A percentile compares a stretch with the other conserved stretches of the same genome.
phyloP scores from a whole-genome alignment of 495 filamentous ascomycete genomes.

The Tuber microsphaerosporum region DNA sequence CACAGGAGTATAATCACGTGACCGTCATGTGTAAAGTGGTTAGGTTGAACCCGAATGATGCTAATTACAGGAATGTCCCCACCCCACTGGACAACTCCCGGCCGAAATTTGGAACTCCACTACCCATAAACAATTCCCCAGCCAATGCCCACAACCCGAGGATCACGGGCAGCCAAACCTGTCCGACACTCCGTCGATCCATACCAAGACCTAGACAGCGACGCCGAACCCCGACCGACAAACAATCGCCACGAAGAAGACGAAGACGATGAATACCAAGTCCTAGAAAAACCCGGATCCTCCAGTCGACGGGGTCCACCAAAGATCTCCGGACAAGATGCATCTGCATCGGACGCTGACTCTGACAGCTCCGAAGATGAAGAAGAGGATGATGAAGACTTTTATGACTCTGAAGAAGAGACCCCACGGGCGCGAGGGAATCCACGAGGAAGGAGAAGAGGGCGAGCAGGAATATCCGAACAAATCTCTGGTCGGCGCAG shows the following conservation, averaged over 20 bases:
- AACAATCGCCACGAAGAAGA: slow-evolving; percentile 3
- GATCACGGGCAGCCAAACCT: slow-evolving; percentile 25
- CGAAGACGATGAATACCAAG: slow-evolving; percentile 25
- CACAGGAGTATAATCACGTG: neutral
- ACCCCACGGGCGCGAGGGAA: neutral
- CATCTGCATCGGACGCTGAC: neutral
- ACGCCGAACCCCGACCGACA: slow-evolving; percentile 4
- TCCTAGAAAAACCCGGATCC: slow-evolving; percentile 1
- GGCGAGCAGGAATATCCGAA: neutral
- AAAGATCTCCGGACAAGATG: neutral
- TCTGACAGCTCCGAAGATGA: slow-evolving; percentile 4
- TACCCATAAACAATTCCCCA: neutral
- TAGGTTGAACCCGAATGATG: neutral
- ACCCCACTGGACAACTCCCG: neutral
- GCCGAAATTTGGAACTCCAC: neutral
- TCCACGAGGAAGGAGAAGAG: neutral
- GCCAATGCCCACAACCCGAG: neutral
- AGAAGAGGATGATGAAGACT: slow-evolving; percentile 11
- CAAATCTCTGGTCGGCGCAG: neutral
- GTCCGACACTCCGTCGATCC: slow-evolving; percentile 34
- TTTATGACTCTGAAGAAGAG: neutral
- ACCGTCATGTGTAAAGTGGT: neutral
- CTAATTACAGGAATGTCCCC: neutral
- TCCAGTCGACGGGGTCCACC: neutral
- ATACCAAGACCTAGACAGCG: slow-evolving; percentile 37